Base-by-base conservation (phyloP, 1,284 basidiomycete species). In the Cryptococcus jaspeensis region DNA sequence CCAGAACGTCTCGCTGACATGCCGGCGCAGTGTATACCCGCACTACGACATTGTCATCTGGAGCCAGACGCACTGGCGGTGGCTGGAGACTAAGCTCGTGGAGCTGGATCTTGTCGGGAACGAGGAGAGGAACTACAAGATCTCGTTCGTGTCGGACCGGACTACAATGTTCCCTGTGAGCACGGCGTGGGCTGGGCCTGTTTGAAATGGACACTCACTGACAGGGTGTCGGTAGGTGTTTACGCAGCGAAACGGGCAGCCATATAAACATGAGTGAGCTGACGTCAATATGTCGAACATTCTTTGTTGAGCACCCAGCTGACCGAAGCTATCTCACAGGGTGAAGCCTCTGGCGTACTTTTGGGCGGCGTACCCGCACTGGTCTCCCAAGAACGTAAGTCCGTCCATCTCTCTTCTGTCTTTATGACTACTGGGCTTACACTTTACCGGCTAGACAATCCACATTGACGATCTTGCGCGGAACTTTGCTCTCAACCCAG, bases 381-480 rank as follows among this genome's bases (percentile, higher is more conserved):
- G 85, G 87, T 82, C 84, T 59, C 82, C 86, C 15, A 81, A 81
- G 54, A 92, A 92, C 48, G 69, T 68, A 28, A 54, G 63, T 59
- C 20, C 23, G 11, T 48, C 39, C 7, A 18, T 16, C 39, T 7
- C 25, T 25, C n/a, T 22, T 7, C 22, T 12, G 32, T 22, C 32
- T 16, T 15, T 15, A 9, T 18, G n/a, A 20, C 9, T n/a, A n/a
- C n/a, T n/a, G n/a, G n/a, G 37, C 23, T 47, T 22, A 54, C n/a
- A 8, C 28, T 52, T 52, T 18, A 54, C 25, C 2, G 0, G 12
- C 28, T 39, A 74, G 73, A 92, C 90, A 0, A 85, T 93, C 47
- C 91, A 95, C 68, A 83, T 95, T 32, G 91, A 95, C 74, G 91
- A 93, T 71, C 81, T 95, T 84, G 84, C 87, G 51, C 84, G 89